Conservation (phyloP, 257 asterid genomes). For the Handroanthus guayacan region DNA sequence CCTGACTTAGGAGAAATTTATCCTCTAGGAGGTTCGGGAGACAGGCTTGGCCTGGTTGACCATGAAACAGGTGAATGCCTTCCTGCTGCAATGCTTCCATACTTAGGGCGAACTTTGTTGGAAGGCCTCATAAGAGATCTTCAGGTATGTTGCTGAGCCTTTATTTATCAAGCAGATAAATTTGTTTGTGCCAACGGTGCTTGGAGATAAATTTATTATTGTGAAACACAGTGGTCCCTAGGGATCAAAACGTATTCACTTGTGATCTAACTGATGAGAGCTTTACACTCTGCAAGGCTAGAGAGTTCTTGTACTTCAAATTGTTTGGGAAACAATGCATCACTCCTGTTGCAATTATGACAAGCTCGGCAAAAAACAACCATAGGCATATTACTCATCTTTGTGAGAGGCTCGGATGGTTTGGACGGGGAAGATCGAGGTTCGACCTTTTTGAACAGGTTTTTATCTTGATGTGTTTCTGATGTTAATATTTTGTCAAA, state of each 20-base stretch:
- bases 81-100: conserved; percentile 99
- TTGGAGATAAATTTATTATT: conserved; percentile 15
- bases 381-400: conserved; percentile 71
- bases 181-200: conserved; percentile 19
- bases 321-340: conserved; percentile 88
- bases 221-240: conserved; percentile 29
- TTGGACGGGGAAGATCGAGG: conserved; percentile 88
- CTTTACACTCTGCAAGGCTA: conserved; percentile 70
- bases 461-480: conserved; percentile 30
- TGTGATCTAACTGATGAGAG: conserved; percentile 39
- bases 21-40: conserved; percentile 98
- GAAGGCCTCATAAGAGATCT: conserved; percentile 99
- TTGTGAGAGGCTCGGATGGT: conserved; percentile 84
- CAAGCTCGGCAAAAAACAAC: conserved; percentile 94
- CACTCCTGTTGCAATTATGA: conserved; percentile 99
- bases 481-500: conserved; percentile 19
- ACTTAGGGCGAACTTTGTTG: conserved; percentile 89
- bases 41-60: conserved; percentile 95
- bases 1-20: conserved; percentile 98
- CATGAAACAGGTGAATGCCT: conserved; percentile 89
- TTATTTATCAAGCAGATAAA: conserved; percentile 19
- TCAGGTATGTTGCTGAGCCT: conserved; percentile 62
- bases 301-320: conserved; percentile 96
- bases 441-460: conserved; percentile 96
- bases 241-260: conserved; percentile 5